phyloP scores from a whole-genome alignment of 768 basidiomycete species.

The Coprinopsis strossmayeri region DNA sequence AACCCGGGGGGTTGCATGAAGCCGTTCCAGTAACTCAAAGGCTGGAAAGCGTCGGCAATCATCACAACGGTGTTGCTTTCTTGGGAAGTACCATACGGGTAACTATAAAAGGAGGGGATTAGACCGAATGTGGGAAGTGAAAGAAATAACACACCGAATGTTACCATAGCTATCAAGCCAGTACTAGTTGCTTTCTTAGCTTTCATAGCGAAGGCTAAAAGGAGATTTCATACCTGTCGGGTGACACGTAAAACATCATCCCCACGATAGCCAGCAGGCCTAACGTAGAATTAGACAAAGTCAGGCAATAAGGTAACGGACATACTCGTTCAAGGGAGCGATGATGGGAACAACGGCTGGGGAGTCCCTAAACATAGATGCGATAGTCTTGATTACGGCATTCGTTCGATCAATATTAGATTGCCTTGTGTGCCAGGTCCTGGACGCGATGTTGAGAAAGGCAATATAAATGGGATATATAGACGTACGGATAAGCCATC shows the following conservation, averaged over 20 bases:
- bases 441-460: too few relatives aligned
- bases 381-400: slow-evolving; percentile 55
- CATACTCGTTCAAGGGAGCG: slow-evolving; percentile 73
- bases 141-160: slow-evolving; percentile 43
- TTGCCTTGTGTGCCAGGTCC: slow-evolving; percentile 60
- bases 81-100: slow-evolving; percentile 27
- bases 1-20: slow-evolving; percentile 48
- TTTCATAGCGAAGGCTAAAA: neutral
- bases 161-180: slow-evolving; percentile 72
- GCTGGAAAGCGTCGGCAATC: slow-evolving; percentile 77
- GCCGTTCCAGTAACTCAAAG: slow-evolving; percentile 61
- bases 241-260: slow-evolving; percentile 41
- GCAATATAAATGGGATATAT: too few relatives aligned
- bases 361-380: slow-evolving; percentile 50
- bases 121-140: slow-evolving; percentile 8
- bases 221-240: slow-evolving; percentile 27
- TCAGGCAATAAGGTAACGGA: neutral
- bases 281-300: slow-evolving; percentile 19
- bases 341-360: slow-evolving; percentile 56
- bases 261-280: slow-evolving; percentile 69
- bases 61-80: slow-evolving; percentile 63
- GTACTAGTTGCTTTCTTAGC: slow-evolving; percentile 32
- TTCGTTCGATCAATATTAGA: slow-evolving; percentile 65
- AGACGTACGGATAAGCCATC: slow-evolving; percentile 43
- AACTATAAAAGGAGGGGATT: slow-evolving; percentile 20